Evolutionary conservation across 73 alveolate genomes (phyloP).

Genomic region (Paramecium caudatum): DNA sequence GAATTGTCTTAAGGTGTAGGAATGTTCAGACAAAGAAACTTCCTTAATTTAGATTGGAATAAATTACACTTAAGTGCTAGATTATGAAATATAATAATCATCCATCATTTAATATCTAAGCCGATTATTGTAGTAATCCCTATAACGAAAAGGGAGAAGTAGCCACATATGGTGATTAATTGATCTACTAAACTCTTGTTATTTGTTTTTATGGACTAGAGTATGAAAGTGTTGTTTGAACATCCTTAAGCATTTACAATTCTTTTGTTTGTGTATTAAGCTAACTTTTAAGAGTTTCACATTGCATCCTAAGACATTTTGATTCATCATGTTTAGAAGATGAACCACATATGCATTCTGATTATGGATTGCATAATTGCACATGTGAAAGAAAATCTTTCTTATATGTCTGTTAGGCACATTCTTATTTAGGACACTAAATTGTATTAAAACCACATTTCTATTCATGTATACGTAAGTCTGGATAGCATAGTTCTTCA

Average conservation of each 20-base stretch:
- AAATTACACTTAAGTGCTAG: not conserved
- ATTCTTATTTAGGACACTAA: constrained; percentile 40
- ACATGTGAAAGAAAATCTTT: constrained; percentile 34
- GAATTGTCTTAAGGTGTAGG: not conserved
- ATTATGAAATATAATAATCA: constrained; percentile 18
- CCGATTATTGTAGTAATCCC: constrained; percentile 44
- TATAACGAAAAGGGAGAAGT: constrained; percentile 61
- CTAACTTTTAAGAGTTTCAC: constrained; percentile 64
- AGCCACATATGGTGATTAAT: constrained; percentile 20
- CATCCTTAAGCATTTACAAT: constrained; percentile 1
- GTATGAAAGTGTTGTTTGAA: constrained; percentile 10
- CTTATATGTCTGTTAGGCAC: constrained; percentile 38
- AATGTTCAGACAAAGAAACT: constrained; percentile 39
- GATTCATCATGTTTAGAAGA: constrained; percentile 29
- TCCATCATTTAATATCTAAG: constrained; percentile 37
- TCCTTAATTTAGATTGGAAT: constrained; percentile 40
- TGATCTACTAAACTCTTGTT: not conserved
- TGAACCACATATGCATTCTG: constrained; percentile 41
- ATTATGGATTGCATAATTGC: not conserved
- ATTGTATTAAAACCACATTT: constrained; percentile 53
- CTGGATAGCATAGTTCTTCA: constrained; percentile 68
- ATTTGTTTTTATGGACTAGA: constrained; percentile 49
- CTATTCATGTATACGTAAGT: constrained; percentile 37
- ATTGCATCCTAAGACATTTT: not conserved
- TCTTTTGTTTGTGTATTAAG: constrained; percentile 24